Conservation (phyloP, 192 early-diverging fungal genomes). For the Mortierella alpina region DNA sequence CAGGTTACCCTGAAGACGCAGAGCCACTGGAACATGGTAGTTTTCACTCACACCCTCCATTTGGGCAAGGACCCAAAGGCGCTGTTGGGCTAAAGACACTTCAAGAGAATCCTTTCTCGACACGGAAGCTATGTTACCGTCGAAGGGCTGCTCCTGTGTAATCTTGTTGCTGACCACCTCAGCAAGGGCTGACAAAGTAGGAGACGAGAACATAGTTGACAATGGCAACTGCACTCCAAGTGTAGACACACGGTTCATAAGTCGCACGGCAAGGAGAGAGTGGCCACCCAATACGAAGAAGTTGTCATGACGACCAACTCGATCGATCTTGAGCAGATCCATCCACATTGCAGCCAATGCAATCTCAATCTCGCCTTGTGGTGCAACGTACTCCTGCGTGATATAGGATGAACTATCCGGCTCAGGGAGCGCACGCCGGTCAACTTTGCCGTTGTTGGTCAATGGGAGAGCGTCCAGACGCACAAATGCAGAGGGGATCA, state of each 20-base stretch:
- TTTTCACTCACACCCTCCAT: no score
- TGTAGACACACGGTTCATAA: not conserved
- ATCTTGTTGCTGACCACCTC: no score
- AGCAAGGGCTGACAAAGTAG: no score
- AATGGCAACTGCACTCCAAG: no score
- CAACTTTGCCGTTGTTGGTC: constrained; percentile 28
- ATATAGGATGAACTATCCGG: not conserved
- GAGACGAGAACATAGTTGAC: no score
- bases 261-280: constrained; percentile 12
- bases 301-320: constrained; percentile 16
- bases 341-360: not conserved
- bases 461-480: constrained; percentile 21
- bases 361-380: constrained; percentile 1
- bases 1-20: no score
- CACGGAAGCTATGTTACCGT: not conserved
- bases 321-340: not conserved
- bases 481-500: constrained; percentile 61
- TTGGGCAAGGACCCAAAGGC: no score
- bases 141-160: no score
- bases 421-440: constrained; percentile 39
- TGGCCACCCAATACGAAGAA: constrained; percentile 37
- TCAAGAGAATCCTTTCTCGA: not conserved
- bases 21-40: no score
- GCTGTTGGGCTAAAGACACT: no score
- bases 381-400: not conserved